Evolutionary conservation across 129 eudicot species (phyloP).

Genomic region (Saposhnikovia divaricata): DNA sequence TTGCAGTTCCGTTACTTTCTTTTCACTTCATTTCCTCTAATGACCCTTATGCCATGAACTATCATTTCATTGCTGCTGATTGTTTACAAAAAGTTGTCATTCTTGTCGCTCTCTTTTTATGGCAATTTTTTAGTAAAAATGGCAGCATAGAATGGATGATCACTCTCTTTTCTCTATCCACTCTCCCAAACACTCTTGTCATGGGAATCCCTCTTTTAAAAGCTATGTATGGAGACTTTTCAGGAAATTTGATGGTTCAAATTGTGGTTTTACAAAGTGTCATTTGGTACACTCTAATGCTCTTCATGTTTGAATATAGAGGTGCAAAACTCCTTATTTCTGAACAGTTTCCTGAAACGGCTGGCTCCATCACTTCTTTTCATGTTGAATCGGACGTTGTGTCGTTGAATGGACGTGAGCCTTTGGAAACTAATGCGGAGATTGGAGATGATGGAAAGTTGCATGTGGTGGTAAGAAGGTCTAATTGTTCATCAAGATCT

Average conservation of each 20-base stretch:
- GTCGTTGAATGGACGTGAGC: slow-evolving; percentile 83
- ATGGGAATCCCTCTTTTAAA: slow-evolving; percentile 91
- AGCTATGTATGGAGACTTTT: slow-evolving; percentile 93
- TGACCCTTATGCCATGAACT: slow-evolving; percentile 72
- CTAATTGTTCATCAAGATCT: slow-evolving; percentile 53
- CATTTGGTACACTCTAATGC: slow-evolving; percentile 88
- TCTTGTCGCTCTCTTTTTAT: slow-evolving; percentile 49
- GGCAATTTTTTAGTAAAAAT: slow-evolving; percentile 62
- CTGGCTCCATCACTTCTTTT: slow-evolving; percentile 74
- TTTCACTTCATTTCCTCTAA: slow-evolving; percentile 92
- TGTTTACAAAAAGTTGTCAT: slow-evolving; percentile 76
- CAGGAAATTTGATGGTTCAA: slow-evolving; percentile 83
- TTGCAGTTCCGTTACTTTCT: slow-evolving; percentile 83
- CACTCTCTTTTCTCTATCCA: slow-evolving; percentile 80
- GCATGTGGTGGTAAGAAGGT: slow-evolving; percentile 76
- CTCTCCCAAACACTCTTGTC: slow-evolving; percentile 90
- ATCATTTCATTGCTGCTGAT: slow-evolving; percentile 85
- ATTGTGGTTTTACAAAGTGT: slow-evolving; percentile 90
- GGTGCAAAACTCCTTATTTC: slow-evolving; percentile 73
- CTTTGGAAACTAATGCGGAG: slow-evolving; percentile 83
- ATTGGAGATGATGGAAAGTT: slow-evolving; percentile 84
- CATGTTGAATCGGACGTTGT: slow-evolving; percentile 84
- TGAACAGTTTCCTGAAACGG: slow-evolving; percentile 91
- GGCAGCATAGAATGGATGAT: slow-evolving; percentile 88
- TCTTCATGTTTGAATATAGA: slow-evolving; percentile 77